phyloP scores from a whole-genome alignment of 441 rosid species.

The Syzygium malaccense region DNA sequence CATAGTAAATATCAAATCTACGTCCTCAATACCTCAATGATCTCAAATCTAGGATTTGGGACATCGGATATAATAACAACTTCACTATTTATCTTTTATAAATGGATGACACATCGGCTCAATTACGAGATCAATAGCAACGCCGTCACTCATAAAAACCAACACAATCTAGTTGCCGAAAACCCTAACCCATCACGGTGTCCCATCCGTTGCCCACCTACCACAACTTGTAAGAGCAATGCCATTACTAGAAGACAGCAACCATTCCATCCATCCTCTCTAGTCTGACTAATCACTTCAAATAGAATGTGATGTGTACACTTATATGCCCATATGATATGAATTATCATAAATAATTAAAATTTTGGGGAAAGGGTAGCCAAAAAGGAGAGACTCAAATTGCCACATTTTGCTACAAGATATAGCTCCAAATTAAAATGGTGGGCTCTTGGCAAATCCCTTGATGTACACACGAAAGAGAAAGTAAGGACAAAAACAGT shows the following conservation, averaged over 20 bases:
- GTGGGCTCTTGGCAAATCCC: not conserved
- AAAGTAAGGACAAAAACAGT: not conserved
- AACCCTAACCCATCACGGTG: not conserved
- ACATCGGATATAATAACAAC: not conserved
- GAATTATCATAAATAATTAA: not conserved
- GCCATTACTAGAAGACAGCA: conserved; percentile 3
- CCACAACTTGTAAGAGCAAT: not conserved
- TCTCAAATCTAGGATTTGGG: not conserved
- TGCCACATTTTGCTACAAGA: not conserved
- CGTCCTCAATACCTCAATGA: not conserved
- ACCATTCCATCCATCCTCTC: not conserved
- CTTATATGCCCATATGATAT: not conserved
- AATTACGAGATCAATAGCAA: not conserved
- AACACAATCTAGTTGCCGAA: not conserved
- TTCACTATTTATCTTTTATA: not conserved
- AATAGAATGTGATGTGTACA: not conserved
- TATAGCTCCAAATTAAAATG: not conserved
- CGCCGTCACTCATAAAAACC: not conserved
- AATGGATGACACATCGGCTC: not conserved
- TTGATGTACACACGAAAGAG: not conserved
- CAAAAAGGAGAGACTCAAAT: not conserved
- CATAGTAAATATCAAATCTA: not conserved
- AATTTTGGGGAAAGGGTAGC: not conserved
- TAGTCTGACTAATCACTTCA: not conserved
- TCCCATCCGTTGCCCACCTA: not conserved